These are phyloP conservation scores for Leccinellum albellum DNA, from an alignment of 768 basidiomycete genomes.

Conservation along the genomic window DNA sequence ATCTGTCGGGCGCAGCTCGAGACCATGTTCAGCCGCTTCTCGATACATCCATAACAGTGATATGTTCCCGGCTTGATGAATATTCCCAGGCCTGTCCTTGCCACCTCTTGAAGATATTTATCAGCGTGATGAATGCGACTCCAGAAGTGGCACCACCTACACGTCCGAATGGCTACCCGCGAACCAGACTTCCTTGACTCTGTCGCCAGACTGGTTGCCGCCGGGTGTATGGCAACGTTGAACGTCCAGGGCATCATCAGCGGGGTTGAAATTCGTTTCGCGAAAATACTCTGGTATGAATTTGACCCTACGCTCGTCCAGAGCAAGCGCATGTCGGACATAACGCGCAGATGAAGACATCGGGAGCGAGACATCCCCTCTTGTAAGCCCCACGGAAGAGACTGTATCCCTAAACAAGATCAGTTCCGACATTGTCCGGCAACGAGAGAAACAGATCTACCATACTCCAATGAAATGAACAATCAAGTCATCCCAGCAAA, in stretches of 20 bases:
- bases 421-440: background rate
- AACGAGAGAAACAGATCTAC: background rate
- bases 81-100: background rate
- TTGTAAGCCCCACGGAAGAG: background rate
- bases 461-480: background rate
- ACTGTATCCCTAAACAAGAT: background rate
- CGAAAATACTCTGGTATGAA: background rate
- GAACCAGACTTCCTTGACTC: background rate
- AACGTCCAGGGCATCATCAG: background rate
- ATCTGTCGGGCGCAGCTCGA: constrained; percentile 12
- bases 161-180: background rate
- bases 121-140: background rate
- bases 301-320: background rate
- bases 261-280: background rate
- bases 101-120: constrained; percentile 6
- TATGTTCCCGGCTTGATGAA: background rate
- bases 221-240: background rate
- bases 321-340: background rate
- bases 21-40: background rate
- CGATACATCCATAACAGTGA: background rate
- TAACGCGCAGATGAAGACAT: background rate
- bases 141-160: background rate
- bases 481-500: background rate
- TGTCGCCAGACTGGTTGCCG: no score
- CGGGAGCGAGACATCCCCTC: background rate